Evolutionary conservation across 495 filamentous ascomycete genomes (phyloP), one percentile per base, ranked within the genome.

Genomic region (Tetracladium setigerum): DNA sequence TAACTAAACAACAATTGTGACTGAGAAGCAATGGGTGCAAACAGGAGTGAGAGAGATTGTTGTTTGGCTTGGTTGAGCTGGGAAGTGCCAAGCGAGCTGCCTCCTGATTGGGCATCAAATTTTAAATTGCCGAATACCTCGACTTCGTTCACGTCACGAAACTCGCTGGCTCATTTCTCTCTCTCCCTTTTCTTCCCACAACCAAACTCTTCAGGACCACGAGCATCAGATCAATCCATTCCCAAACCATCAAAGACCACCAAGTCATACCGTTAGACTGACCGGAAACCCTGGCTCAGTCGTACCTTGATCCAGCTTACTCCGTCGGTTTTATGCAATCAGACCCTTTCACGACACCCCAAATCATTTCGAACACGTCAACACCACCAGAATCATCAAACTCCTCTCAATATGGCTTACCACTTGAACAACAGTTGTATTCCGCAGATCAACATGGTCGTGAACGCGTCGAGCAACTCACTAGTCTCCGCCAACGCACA

Each of bases 271-370:
- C 35, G 18, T 16, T 30, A 56, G 58, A 57, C 58, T 61, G 58
- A 55, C 52, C 57, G 54, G 50, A 50, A n/a, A 52, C 11, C 6
- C 41, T 49, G 58, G 58, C 43, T 55, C 54, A 61, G 58, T 61
- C 58, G 50, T 33, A 50, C 13, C 16, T 46, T 34, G 0, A 27
- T 16, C 27, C 15, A 22, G 22, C 62, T 59, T 50, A 53, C 52
- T 33, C n/a, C 67, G 65, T 63, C 62, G 68, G 70, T 83, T 95
- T 82, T 94, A 95, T 95, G 89, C 89, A 91, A 81, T 68, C 83
- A 79, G 83, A 84, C 79, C 73, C 75, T 58, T 67, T 72, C 64
- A 74, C 79, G 64, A 71, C 71, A 71, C 72, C 73, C 61, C 74
- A 75, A 70, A 73, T 70, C 58, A 68, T 65, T 52, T 61, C 62